Percentiles rank a stretch among this genome's conserved stretches.
Evolutionary conservation across 768 basidiomycete genomes (phyloP).

Genomic region (Mycena chlorophos): DNA sequence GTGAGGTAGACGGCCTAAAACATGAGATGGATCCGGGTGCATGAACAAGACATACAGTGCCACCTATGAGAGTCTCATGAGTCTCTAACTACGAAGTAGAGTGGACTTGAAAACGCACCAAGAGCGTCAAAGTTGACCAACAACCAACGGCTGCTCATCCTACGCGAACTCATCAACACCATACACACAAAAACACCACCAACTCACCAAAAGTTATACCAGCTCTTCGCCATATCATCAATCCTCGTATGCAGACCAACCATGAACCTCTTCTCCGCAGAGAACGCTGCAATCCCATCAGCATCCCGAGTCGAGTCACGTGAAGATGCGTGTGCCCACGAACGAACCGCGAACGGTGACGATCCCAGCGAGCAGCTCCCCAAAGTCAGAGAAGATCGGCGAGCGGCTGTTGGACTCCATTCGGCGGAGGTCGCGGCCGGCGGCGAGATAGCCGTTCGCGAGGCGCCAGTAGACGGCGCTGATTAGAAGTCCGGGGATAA

Average conservation of each 20-base stretch:
- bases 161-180: constrained; percentile 61
- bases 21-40: neutral
- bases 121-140: constrained; percentile 80
- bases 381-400: constrained; percentile 80
- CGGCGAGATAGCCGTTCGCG: constrained; percentile 72
- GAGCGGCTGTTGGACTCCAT: constrained; percentile 89
- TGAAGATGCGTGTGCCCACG: no score
- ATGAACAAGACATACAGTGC: neutral
- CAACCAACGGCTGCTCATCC: constrained; percentile 90
- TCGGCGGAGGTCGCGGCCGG: constrained; percentile 81
- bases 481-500: constrained; percentile 73
- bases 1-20: constrained; percentile 63
- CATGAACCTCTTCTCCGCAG: constrained; percentile 75
- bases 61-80: neutral
- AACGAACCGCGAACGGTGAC: constrained; percentile 65
- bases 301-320: neutral
- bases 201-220: neutral
- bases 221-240: constrained; percentile 69
- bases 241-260: constrained; percentile 70
- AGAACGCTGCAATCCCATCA: constrained; percentile 54
- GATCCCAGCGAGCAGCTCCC: constrained; percentile 83
- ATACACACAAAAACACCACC: neutral
- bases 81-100: neutral
- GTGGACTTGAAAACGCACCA: constrained; percentile 47
- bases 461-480: constrained; percentile 71